These are phyloP conservation scores for Phascolomyces articulosus DNA, from an alignment of 371 early-diverging fungal genomes.

Conservation along the genomic window DNA sequence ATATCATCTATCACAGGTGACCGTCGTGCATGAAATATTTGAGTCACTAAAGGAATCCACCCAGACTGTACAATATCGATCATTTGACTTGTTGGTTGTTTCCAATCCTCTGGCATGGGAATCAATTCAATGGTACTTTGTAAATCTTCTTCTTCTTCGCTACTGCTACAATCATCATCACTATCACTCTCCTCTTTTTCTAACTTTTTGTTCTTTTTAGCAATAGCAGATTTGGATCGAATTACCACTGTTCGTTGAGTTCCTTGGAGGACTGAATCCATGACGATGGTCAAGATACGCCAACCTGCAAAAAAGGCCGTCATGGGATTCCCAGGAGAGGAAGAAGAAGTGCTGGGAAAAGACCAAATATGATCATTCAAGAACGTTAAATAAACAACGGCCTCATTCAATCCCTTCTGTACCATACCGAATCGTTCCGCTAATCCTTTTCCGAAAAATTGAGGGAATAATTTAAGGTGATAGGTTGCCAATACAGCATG, in stretches of 20 bases:
- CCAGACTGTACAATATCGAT: conserved; percentile 20
- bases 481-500: conserved; percentile 42
- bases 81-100: conserved; percentile 20
- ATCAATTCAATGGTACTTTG: conserved; percentile 1
- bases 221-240: conserved; percentile 7
- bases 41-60: conserved; percentile 35
- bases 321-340: conserved; percentile 33
- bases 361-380: conserved; percentile 19
- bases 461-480: conserved; percentile 42
- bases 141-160: conserved; percentile 6
- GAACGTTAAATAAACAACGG: conserved; percentile 27
- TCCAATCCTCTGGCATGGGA: conserved; percentile 35
- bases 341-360: conserved; percentile 1
- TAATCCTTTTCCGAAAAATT: conserved; percentile 46
- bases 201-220: neutral
- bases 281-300: conserved; percentile 30
- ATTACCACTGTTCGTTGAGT: conserved; percentile 27
- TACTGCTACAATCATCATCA: conserved; percentile 5
- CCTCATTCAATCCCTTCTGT: conserved; percentile 38
- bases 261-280: conserved; percentile 29
- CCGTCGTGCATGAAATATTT: conserved; percentile 24
- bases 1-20: conserved; percentile 34
- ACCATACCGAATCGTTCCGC: conserved; percentile 37
- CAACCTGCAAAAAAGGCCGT: conserved; percentile 52
- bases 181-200: neutral